These are phyloP conservation scores for Talaromyces liani DNA, from an alignment of 495 filamentous ascomycete species.

Conservation along the genomic window DNA sequence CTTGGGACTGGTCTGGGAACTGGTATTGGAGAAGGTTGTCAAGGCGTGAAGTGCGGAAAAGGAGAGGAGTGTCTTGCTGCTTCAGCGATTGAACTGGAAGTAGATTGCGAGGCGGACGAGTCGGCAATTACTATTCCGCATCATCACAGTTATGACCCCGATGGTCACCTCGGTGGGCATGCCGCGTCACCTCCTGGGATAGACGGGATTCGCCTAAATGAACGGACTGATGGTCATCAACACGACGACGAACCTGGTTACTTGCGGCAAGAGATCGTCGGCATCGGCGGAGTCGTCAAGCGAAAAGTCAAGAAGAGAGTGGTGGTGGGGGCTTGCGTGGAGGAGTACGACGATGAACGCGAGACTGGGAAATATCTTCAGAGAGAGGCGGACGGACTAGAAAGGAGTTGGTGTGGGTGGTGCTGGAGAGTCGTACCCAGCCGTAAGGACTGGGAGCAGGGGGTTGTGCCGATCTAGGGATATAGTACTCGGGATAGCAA, in stretches of 20 bases:
- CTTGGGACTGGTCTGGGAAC: constrained; percentile 70
- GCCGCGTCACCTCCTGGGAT: background rate
- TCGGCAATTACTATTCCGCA: background rate
- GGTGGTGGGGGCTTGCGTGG: constrained; percentile 70
- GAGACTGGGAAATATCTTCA: constrained; percentile 57
- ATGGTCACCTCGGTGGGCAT: background rate
- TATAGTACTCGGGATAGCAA: background rate
- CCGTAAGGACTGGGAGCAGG: constrained; percentile 1
- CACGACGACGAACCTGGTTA: constrained; percentile 57
- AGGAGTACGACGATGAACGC: constrained; percentile 74
- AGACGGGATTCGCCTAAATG: background rate
- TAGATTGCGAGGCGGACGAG: constrained; percentile 68
- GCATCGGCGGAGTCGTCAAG: constrained; percentile 78
- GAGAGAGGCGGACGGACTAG: constrained; percentile 42
- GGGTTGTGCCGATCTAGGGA: background rate
- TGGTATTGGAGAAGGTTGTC: constrained; percentile 80
- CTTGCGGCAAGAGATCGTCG: constrained; percentile 76
- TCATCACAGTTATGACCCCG: background rate
- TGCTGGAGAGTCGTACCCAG: constrained; percentile 34
- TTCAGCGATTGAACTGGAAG: constrained; percentile 67
- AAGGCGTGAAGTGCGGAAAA: constrained; percentile 77
- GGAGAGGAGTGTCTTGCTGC: constrained; percentile 62
- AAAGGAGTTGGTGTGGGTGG: constrained; percentile 49
- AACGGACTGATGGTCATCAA: constrained; percentile 8
- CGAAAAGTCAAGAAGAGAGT: constrained; percentile 70